phyloP scores from a whole-genome alignment of 306 rosid species.

The Trifolium subterraneum region DNA sequence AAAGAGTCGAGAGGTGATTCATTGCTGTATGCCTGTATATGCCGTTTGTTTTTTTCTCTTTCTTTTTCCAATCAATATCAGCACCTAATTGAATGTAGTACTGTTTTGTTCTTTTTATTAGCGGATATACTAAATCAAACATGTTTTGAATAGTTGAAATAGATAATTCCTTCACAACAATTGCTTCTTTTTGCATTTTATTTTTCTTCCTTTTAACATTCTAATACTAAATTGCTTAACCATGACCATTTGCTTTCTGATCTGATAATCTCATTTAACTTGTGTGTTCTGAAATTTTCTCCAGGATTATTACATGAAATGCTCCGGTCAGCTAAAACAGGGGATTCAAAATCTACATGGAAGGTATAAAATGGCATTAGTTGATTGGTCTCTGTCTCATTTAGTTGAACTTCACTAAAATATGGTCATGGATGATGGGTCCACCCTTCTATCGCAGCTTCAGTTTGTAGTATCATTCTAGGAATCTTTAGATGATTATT shows the following conservation, averaged over 20 bases:
- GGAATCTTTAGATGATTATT: constrained; percentile 11
- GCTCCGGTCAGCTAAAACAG: constrained; percentile 89
- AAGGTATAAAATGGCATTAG: constrained; percentile 65
- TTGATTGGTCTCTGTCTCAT: constrained; percentile 19
- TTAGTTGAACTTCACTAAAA: constrained; percentile 17
- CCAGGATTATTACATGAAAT: constrained; percentile 91
- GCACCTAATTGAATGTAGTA: background rate
- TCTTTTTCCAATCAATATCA: constrained; percentile 20
- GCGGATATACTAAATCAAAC: constrained; percentile 12
- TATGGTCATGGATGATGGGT: constrained; percentile 3
- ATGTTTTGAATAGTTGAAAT: constrained; percentile 33
- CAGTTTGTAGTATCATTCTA: constrained; percentile 31
- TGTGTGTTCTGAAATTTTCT: constrained; percentile 39
- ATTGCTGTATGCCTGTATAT: background rate
- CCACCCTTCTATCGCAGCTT: constrained; percentile 28
- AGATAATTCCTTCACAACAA: constrained; percentile 27
- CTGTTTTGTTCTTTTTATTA: constrained; percentile 8
- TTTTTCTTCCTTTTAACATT: constrained; percentile 27
- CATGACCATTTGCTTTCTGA: constrained; percentile 23
- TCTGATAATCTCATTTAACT: constrained; percentile 28
- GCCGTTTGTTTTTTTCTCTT: background rate
- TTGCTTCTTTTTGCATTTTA: constrained; percentile 3
- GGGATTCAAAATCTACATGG: constrained; percentile 98
- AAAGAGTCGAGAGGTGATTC: background rate
- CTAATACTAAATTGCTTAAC: constrained; percentile 26